Conservation (phyloP, 768 basidiomycete genomes). For the Naganishia antarctica region DNA sequence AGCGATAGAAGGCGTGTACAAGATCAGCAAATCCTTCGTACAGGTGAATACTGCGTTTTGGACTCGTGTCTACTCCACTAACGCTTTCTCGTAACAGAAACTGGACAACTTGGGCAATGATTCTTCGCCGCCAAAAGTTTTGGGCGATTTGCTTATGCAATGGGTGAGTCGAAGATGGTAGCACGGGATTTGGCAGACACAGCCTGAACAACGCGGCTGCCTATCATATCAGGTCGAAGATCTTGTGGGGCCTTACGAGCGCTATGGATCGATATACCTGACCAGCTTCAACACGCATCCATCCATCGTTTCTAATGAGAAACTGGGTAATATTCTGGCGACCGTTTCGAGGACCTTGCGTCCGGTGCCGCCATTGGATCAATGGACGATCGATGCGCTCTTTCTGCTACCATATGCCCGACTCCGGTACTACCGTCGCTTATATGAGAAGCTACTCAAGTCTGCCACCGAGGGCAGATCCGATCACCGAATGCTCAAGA, state of each 20-base stretch:
- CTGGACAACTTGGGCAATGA: constrained; percentile 88
- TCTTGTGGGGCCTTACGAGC: constrained; percentile 75
- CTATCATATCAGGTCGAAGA: constrained; percentile 77
- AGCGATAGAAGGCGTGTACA: constrained; percentile 84
- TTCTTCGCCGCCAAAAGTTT: constrained; percentile 84
- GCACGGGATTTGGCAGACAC: too few relatives aligned
- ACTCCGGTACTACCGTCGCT: constrained; percentile 83
- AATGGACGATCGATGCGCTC: constrained; percentile 79
- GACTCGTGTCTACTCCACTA: not conserved
- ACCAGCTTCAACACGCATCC: constrained; percentile 78
- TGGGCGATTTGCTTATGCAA: constrained; percentile 92
- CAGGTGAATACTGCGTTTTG: constrained; percentile 54
- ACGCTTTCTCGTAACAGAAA: constrained; percentile 57
- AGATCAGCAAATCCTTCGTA: constrained; percentile 77
- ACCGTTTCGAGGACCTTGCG: constrained; percentile 48
- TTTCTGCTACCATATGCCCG: constrained; percentile 81
- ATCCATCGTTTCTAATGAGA: constrained; percentile 69
- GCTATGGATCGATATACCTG: constrained; percentile 67
- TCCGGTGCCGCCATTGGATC: constrained; percentile 48
- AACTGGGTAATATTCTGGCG: constrained; percentile 63
- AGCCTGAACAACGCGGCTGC: too few relatives aligned
- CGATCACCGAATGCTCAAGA: constrained; percentile 74
- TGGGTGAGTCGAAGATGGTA: constrained; percentile 89
- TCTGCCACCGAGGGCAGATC: constrained; percentile 78
- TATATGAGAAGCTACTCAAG: constrained; percentile 78